phyloP scores from a whole-genome alignment of 495 filamentous ascomycete species.

The Glonium stellatum region DNA sequence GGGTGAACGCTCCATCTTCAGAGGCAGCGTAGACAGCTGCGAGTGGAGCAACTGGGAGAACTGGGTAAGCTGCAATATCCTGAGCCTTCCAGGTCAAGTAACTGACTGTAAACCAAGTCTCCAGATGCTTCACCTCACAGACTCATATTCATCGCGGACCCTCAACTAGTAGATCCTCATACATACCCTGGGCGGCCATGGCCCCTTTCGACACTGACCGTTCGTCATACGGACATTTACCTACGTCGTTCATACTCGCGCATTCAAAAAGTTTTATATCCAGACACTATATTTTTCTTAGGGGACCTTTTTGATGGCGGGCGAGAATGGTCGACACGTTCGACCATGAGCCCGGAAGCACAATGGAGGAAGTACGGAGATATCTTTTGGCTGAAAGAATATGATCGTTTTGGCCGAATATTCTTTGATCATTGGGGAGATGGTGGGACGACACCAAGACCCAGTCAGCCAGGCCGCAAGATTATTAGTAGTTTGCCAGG shows the following conservation, averaged over 20 bases:
- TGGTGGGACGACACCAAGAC: constrained; percentile 22
- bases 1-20: constrained; percentile 78
- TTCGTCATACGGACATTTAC: constrained; percentile 82
- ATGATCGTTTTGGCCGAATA: constrained; percentile 67
- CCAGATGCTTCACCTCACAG: constrained; percentile 71
- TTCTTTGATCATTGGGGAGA: constrained; percentile 54
- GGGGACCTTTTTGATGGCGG: constrained; percentile 97
- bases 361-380: constrained; percentile 70
- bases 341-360: constrained; percentile 58
- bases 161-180: constrained; percentile 96
- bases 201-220: constrained; percentile 72
- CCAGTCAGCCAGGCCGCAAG: constrained; percentile 44
- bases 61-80: constrained; percentile 59
- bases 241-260: constrained; percentile 68
- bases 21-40: constrained; percentile 60
- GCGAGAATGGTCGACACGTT: constrained; percentile 78
- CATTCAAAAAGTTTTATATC: constrained; percentile 61
- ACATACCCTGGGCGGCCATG: constrained; percentile 92
- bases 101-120: constrained; percentile 50
- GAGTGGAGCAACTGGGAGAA: constrained; percentile 81
- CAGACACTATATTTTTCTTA: constrained; percentile 80
- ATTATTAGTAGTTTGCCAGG: constrained; percentile 79
- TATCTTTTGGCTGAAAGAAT: constrained; percentile 77
- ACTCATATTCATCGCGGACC: constrained; percentile 84
- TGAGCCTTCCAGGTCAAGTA: neutral